phyloP scores from a whole-genome alignment of 257 asterid genomes.

The Handroanthus guayacan region DNA sequence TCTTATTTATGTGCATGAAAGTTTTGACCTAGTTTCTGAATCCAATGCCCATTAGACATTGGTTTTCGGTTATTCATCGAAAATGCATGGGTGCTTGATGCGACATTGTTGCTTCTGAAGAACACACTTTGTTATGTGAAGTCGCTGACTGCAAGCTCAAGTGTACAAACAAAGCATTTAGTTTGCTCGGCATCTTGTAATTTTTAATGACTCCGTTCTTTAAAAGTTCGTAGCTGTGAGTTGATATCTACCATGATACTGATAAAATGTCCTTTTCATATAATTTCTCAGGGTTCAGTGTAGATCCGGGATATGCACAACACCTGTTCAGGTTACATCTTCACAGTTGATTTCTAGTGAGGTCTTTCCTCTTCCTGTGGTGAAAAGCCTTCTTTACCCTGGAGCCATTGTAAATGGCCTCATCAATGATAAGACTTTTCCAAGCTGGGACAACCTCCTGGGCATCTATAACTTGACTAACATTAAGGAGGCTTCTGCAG shows the following conservation, averaged over 20 bases:
- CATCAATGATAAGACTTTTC: conserved; percentile 56
- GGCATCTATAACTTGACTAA: conserved; percentile 74
- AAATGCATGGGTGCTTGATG: no score
- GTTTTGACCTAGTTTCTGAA: background rate
- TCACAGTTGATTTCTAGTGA: conserved; percentile 90
- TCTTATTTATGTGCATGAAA: background rate
- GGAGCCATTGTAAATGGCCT: conserved; percentile 78
- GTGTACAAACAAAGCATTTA: no score
- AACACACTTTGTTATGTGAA: no score
- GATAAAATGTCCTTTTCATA: background rate
- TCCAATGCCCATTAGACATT: background rate
- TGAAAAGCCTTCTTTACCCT: conserved; percentile 90
- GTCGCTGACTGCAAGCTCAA: no score
- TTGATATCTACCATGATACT: no score
- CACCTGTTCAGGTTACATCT: conserved; percentile 89
- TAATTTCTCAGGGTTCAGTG: conserved; percentile 74
- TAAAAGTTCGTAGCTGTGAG: no score
- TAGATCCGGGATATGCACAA: conserved; percentile 87
- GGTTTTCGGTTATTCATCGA: no score
- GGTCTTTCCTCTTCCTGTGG: conserved; percentile 78
- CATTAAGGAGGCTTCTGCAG: conserved; percentile 78
- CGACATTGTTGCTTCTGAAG: no score
- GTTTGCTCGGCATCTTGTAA: background rate
- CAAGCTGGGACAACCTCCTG: conserved; percentile 79
- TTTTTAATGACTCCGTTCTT: no score